phyloP scores from a whole-genome alignment of 1,284 basidiomycete species.

The Apiotrichum montevideense region DNA sequence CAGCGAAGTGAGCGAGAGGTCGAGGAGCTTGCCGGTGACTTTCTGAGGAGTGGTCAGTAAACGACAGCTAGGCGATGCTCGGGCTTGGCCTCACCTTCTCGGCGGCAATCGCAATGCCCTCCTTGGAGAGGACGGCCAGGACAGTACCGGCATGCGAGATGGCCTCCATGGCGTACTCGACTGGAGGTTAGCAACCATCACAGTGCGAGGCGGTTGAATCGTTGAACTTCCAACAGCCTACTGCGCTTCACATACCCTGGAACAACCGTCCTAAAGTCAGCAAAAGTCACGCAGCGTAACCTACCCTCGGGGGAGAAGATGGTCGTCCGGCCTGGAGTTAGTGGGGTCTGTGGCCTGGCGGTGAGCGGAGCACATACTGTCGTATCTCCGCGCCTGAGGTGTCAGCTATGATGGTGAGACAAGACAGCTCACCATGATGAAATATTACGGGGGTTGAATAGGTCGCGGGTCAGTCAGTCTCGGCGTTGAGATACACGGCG shows the following conservation, averaged over 20 bases:
- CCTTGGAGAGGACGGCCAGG: conserved; percentile 86
- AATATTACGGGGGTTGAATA: no score
- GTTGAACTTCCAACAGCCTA: no score
- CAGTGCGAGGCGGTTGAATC: no score
- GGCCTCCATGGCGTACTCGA: conserved; percentile 99
- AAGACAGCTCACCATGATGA: conserved; percentile 26
- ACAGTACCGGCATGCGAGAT: conserved; percentile 96
- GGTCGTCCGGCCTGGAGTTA: conserved; percentile 59
- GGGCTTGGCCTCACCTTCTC: conserved; percentile 59
- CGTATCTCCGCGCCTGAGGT: conserved; percentile 74
- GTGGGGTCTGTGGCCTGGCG: background rate
- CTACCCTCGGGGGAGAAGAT: conserved; percentile 92
- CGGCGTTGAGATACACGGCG: no score
- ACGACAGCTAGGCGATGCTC: no score
- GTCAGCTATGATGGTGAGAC: conserved; percentile 11
- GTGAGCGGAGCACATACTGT: conserved; percentile 56
- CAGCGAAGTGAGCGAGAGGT: conserved; percentile 77
- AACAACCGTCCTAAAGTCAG: conserved; percentile 67
- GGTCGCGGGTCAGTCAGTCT: no score
- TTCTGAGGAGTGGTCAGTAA: conserved; percentile 51
- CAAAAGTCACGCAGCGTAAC: conserved; percentile 22
- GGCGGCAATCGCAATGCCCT: conserved; percentile 94
- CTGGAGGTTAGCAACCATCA: conserved; percentile 48
- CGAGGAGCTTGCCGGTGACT: conserved; percentile 94
- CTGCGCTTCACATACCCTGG: conserved; percentile 57